Evolutionary conservation across 805 yeast species (phyloP), one percentile per base, ranked within the genome.

Genomic region (Cyberlindnera nakhonratchasimensis): DNA sequence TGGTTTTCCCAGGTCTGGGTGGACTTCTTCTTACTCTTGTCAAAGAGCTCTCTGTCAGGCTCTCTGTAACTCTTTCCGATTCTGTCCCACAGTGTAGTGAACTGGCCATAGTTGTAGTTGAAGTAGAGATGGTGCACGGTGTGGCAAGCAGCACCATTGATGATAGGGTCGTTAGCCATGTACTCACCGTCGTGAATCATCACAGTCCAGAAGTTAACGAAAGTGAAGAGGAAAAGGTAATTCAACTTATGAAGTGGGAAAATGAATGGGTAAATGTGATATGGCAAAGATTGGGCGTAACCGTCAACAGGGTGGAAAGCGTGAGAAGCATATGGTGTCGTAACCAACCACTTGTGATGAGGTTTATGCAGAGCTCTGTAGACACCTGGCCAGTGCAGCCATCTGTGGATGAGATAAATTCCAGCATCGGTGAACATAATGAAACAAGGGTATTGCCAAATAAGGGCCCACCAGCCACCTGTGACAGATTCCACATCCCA

Each of bases 231-330:
- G 14, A 79, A 54, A 59, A 93, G 73, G 64, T 91, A 93, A 18
- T 86, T 78, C 20, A 86, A 69, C 68, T 90, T 93, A 69, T 93
- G 90, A 54, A 93, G 74, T 33, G 98, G 98, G 80, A 93, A 86
- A 23, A 93, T 45, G 64, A 93, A 78, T 46, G 98, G 98, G 69
- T 76, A 93, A 46, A 89, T 54, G 64, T 93, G 99, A 70, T 93
- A 93, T 12, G 99, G 96, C 51, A 93, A 62, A 28, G 95, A 84
- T 71, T 93, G 99, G 46, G 79, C 70, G 70, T 86, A 93, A 29
- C 99, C 99, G 57, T 93, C 99, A 40, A 93, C 85, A 12, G 99
- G 98, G 66, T 93, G 96, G 88, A 93, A 93, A 20, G 98, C 97
- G 61, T 90, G 97, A 8, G 96, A 87, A 1, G 99, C 99, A 68